A percentile compares a stretch with the other conserved stretches of the same genome.
These are phyloP conservation scores for Monosporascus ibericus DNA, from an alignment of 2,329 filamentous ascomycete species.

Conservation along the genomic window DNA sequence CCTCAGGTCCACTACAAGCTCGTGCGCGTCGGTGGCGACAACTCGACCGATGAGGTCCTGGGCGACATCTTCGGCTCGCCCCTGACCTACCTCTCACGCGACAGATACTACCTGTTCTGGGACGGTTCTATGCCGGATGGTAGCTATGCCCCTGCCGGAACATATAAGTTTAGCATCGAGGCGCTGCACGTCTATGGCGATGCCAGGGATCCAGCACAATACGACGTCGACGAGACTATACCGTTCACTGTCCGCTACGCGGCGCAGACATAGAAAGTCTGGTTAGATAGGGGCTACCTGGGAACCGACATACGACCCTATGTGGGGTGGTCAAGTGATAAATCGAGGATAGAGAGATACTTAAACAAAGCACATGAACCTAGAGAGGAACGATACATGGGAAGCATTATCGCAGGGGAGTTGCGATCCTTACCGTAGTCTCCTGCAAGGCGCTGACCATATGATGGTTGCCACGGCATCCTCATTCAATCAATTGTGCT, in stretches of 20 bases:
- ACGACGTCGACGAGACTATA: conserved; percentile 36
- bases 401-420: no score
- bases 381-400: no score
- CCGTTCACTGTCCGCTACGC: conserved; percentile 40
- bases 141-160: conserved; percentile 40
- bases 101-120: conserved; percentile 29
- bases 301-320: no score
- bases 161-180: conserved; percentile 43
- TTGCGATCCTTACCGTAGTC: no score
- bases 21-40: conserved; percentile 31
- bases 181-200: conserved; percentile 48
- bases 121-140: conserved; percentile 42
- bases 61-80: conserved; percentile 39
- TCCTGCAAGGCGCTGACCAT: no score
- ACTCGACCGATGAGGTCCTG: conserved; percentile 25
- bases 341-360: no score
- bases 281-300: not conserved
- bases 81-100: conserved; percentile 26
- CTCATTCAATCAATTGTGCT: no score
- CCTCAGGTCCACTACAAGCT: conserved; percentile 37
- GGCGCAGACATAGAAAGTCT: not conserved
- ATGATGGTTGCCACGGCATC: no score
- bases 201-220: conserved; percentile 35
- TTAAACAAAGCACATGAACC: no score
- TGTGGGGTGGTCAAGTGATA: no score